Evolutionary conservation across 2,329 filamentous ascomycete species (phyloP).

Genomic region (Lachnellula arida): DNA sequence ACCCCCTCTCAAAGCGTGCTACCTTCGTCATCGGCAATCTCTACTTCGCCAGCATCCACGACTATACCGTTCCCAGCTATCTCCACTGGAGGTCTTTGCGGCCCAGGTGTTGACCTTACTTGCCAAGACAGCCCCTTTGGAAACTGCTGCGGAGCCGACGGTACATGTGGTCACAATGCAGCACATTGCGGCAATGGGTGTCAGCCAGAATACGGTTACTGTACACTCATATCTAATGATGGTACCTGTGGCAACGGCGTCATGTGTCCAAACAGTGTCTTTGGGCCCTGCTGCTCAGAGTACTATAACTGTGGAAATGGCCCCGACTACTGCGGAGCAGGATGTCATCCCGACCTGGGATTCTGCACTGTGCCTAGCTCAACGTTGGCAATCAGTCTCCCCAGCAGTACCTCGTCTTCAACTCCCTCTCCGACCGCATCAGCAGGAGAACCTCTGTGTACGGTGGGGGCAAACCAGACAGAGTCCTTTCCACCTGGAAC

Average conservation of each 20-base stretch:
- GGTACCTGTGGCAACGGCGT: constrained; percentile 7
- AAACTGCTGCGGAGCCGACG: neutral
- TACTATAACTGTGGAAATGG: constrained; percentile 2
- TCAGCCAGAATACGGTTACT: neutral
- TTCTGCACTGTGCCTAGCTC: neutral
- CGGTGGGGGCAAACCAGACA: neutral
- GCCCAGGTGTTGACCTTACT: neutral
- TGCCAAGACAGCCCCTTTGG: neutral
- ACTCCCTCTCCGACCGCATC: neutral
- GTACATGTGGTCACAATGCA: neutral
- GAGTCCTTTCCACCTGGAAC: neutral
- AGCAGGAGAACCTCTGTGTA: neutral
- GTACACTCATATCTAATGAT: constrained; percentile 1
- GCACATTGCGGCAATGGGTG: neutral
- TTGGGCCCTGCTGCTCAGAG: constrained; percentile 6
- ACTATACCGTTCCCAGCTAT: neutral
- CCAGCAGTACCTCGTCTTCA: neutral
- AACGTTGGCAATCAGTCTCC: neutral
- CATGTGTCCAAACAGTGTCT: neutral
- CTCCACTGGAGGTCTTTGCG: neutral
- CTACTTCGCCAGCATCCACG: neutral
- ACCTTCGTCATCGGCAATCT: neutral
- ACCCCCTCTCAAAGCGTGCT: neutral
- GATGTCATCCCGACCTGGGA: constrained; percentile 3
- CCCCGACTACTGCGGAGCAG: constrained; percentile 1